Conservation (phyloP, 208 protist species). For the Crithidia thermophila region DNA sequence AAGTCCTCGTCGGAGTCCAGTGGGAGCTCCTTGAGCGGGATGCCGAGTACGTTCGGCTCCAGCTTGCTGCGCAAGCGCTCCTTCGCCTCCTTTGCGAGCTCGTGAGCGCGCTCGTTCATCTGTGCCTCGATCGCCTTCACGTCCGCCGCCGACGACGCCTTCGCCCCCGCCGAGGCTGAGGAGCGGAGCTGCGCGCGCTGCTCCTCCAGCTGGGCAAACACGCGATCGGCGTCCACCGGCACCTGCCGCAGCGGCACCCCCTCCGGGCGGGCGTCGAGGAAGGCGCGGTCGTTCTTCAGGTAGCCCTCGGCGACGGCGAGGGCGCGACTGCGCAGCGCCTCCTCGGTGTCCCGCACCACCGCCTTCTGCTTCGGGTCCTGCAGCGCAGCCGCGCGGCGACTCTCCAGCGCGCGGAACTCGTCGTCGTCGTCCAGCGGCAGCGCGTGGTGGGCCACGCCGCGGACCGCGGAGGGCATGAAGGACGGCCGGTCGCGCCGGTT, state of each 20-base stretch:
- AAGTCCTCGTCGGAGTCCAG: constrained; percentile 57
- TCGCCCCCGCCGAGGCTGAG: constrained; percentile 27
- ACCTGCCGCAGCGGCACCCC: constrained; percentile 62
- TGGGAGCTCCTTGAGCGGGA: constrained; percentile 54
- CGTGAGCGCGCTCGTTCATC: constrained; percentile 58
- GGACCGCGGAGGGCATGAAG: constrained; percentile 40
- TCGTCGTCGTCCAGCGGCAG: constrained; percentile 59
- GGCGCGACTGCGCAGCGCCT: constrained; percentile 50
- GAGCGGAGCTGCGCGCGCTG: constrained; percentile 49
- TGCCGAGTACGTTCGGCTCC: constrained; percentile 47
- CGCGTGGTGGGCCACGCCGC: constrained; percentile 50
- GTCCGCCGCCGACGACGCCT: constrained; percentile 3
- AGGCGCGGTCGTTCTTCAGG: constrained; percentile 53
- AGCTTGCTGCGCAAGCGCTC: constrained; percentile 45
- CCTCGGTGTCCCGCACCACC: constrained; percentile 29
- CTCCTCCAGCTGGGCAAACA: constrained; percentile 56
- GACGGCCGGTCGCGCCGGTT: constrained; percentile 44
- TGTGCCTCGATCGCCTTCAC: constrained; percentile 51
- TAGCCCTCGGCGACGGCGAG: constrained; percentile 35
- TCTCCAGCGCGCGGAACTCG: constrained; percentile 60
- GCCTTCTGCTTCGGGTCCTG: constrained; percentile 25
- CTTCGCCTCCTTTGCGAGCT: constrained; percentile 53
- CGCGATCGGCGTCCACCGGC: constrained; percentile 46
- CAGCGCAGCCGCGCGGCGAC: constrained; percentile 32
- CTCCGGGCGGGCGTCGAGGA: constrained; percentile 46